These are phyloP conservation scores for Gentiana dahurica DNA, from an alignment of 257 asterid genomes.

Conservation along the genomic window DNA sequence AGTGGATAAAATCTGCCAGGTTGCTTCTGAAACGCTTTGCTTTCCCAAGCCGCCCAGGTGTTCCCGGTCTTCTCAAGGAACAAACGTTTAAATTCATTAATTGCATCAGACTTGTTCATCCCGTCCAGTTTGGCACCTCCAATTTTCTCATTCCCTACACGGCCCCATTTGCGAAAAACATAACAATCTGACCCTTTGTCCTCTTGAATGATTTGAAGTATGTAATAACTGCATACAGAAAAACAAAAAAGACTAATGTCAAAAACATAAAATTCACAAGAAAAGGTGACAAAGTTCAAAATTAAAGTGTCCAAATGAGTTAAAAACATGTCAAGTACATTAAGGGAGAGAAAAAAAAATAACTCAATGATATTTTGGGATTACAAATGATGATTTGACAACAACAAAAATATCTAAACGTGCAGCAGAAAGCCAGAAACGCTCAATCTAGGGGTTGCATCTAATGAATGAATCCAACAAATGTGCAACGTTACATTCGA, in stretches of 20 bases:
- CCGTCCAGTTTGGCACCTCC: conserved; percentile 67
- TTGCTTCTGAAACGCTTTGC: conserved; percentile 60
- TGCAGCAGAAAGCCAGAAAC: conserved; percentile 1
- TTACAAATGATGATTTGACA: no score
- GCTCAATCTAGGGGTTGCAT: neutral
- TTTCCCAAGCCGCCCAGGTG: conserved; percentile 86
- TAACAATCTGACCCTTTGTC: conserved; percentile 75
- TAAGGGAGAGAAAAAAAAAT: neutral
- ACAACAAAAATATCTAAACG: no score
- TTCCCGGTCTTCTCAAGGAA: conserved; percentile 92
- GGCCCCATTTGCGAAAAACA: conserved; percentile 97
- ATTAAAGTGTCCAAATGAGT: neutral
- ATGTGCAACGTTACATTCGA: neutral
- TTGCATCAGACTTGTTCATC: conserved; percentile 58
- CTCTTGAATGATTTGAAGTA: conserved; percentile 92
- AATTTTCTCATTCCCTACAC: conserved; percentile 89
- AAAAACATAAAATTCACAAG: neutral
- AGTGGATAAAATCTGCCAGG: conserved; percentile 86
- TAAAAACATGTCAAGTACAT: neutral
- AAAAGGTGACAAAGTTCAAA: neutral
- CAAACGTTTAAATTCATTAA: conserved; percentile 65
- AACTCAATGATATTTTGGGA: neutral
- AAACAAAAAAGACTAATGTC: conserved; percentile 1
- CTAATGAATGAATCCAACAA: neutral
- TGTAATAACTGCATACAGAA: conserved; percentile 57